Base-by-base conservation (phyloP, 1,139 yeast species). In the Lodderomyces parapsilosis region DNA sequence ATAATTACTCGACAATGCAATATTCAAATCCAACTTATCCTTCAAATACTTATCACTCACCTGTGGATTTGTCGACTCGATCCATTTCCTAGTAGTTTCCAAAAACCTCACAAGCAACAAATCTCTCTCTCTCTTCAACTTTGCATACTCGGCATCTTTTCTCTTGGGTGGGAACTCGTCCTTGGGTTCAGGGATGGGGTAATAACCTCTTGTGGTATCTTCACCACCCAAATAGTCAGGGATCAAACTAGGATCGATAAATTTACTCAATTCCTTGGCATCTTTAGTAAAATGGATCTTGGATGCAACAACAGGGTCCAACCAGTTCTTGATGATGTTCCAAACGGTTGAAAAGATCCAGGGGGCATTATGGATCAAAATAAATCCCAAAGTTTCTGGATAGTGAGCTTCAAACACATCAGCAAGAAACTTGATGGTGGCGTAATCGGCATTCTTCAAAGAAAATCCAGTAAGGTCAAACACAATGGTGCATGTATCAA, bases 301-400 rank as follows among this genome's bases (percentile, higher is more conserved):
- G 18, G 72, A 60, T 1, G 76, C 71, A 47, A 71, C 76, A 36
- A 65, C 72, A 3, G 78, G 78, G 50, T 73, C 78, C 39, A 73
- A 59, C 77, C 77, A 73, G 44, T 61, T 59, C 51, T 70, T 71
- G 43, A 73, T 68, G 38, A 72, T 62, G 44, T 66, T 71, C 78
- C 78, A 73, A 17, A 72, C 71, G 6, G 76, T 68, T 20, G 68
- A 65, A 51, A 73, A 72, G 38, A 73, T 68, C 78, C 78, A 72
- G n/a, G 78, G 78, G 4, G 78, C 77, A 45, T 71, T 71, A 52
- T 62, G 71, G 46, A 73, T 66, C 40, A 70, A 60, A 28, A 73
- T 62, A 20, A 53, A 51, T 6, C 73, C 76, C 59, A 73, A 67
- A 46, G 65, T 62, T 53, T 73, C 77, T n/a, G 78, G 78, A 49